Conservation (phyloP, 139 green algal species). For the Haematococcus lacustris region DNA sequence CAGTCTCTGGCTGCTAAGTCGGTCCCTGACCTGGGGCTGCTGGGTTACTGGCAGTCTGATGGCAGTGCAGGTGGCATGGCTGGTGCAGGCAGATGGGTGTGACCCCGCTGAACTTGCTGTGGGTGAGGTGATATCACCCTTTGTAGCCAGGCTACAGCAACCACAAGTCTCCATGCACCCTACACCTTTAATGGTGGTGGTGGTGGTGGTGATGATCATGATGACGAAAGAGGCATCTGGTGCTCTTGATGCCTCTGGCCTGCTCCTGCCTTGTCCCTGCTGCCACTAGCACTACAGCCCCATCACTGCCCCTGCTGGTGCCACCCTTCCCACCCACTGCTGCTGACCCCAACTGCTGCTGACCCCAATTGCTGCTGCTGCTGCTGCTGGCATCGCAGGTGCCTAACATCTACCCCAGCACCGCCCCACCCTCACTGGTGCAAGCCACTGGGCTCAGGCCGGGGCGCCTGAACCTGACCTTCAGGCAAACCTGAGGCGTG, state of each 20-base stretch:
- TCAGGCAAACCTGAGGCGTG: conserved; percentile 39
- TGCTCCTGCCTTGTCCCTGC: too few species aligned
- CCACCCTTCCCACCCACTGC: too few species aligned
- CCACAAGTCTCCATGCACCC: too few species aligned
- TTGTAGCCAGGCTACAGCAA: too few species aligned
- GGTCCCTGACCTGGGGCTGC: background rate
- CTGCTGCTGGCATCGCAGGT: background rate
- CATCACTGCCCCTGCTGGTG: too few species aligned
- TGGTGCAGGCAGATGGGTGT: background rate
- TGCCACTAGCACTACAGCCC: too few species aligned
- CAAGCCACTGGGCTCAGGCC: conserved; percentile 26
- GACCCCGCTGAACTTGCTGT: background rate
- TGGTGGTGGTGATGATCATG: too few species aligned
- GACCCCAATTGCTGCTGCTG: background rate
- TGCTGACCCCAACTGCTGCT: too few species aligned
- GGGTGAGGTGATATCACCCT: background rate
- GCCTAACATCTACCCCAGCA: conserved; percentile 32
- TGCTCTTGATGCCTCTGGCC: too few species aligned
- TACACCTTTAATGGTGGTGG: too few species aligned
- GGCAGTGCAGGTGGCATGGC: background rate
- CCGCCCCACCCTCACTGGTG: conserved; percentile 34
- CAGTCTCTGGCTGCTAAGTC: background rate
- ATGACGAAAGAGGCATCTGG: too few species aligned
- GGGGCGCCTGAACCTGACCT: conserved; percentile 58
- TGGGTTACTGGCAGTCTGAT: background rate